Evolutionary conservation across 306 rosid genomes (phyloP), one percentile per base, ranked within the genome.

Genomic region (Vigna reflexopilosa): DNA sequence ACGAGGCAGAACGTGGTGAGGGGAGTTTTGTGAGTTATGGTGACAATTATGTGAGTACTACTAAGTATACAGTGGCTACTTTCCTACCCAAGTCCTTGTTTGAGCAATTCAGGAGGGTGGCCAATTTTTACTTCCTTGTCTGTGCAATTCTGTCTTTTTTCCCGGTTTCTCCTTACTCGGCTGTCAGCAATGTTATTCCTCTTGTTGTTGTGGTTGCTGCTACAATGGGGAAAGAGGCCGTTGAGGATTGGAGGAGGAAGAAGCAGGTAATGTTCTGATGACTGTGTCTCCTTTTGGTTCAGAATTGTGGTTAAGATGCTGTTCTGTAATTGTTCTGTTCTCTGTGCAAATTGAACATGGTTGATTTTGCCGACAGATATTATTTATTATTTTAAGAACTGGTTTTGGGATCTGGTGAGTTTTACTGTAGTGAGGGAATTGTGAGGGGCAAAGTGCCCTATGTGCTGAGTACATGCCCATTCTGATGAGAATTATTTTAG

Each of bases 91-190:
- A 89, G 67, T 87, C 98, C 1, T 56, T 92, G 86, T 94, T 90
- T 80, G 98, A 94, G 87, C 98, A 94, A 73, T 94, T 94, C 69
- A 83, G 98, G 77, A 81, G 98, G 45, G 97, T 92, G 67, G 98
- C 97, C 61, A 94, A 94, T 79, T 13, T 89, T 2, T 94, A 90
- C 67, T 94, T 94, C 85, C 97, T 94, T 72, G 54, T 94, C 24
- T 89, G 97, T 83, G 97, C 97, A 32, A 70, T 89, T 28, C 12
- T 92, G 70, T 87, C 98, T 32, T 90, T 92, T 62, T 85, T 88
- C 17, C 86, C 97, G 0, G 93, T 92, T 10, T 84, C 98, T 1
- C 98, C 98, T 48, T 94, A 89, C 84, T 77, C 97, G 0, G 81
- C 97, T 8, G 79, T 88, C 58, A 92, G 97, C 78, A 90, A 69